Evolutionary conservation across 306 rosid species (phyloP).

Genomic region (Argentina anserina): DNA sequence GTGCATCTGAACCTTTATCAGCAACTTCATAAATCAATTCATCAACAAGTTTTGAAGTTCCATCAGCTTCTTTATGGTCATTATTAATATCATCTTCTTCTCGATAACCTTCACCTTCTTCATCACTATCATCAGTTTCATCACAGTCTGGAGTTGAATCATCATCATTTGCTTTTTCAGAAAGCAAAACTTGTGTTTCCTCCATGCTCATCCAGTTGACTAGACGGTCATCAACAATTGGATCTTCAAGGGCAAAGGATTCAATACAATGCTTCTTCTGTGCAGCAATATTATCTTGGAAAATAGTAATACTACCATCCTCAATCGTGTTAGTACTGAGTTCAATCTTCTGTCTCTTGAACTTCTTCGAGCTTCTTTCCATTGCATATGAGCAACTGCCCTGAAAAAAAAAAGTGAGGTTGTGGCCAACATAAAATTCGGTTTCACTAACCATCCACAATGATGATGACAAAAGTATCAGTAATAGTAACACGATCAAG

Average conservation of each 20-base stretch:
- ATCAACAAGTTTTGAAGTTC: slow-evolving; percentile 17
- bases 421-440: neutral
- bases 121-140: slow-evolving; percentile 50
- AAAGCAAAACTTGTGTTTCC: slow-evolving; percentile 43
- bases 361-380: slow-evolving; percentile 43
- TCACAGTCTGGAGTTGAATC: slow-evolving; percentile 42
- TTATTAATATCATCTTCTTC: slow-evolving; percentile 26
- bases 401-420: slow-evolving; percentile 29
- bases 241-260: slow-evolving; percentile 27
- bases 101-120: slow-evolving; percentile 37
- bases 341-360: slow-evolving; percentile 51
- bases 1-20: slow-evolving; percentile 22
- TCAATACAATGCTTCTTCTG: slow-evolving; percentile 30
- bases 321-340: slow-evolving; percentile 22
- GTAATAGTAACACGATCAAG: neutral
- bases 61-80: slow-evolving; percentile 31
- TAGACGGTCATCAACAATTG: slow-evolving; percentile 23
- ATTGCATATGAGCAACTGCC: slow-evolving; percentile 31
- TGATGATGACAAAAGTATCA: neutral
- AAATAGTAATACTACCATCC: slow-evolving; percentile 17
- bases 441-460: neutral
- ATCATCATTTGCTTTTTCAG: slow-evolving; percentile 42
- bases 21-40: slow-evolving; percentile 26
- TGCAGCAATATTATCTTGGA: slow-evolving; percentile 35
- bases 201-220: slow-evolving; percentile 85